Evolutionary conservation across 2,329 filamentous ascomycete genomes (phyloP).

Genomic region (Aspergillus sp.): DNA sequence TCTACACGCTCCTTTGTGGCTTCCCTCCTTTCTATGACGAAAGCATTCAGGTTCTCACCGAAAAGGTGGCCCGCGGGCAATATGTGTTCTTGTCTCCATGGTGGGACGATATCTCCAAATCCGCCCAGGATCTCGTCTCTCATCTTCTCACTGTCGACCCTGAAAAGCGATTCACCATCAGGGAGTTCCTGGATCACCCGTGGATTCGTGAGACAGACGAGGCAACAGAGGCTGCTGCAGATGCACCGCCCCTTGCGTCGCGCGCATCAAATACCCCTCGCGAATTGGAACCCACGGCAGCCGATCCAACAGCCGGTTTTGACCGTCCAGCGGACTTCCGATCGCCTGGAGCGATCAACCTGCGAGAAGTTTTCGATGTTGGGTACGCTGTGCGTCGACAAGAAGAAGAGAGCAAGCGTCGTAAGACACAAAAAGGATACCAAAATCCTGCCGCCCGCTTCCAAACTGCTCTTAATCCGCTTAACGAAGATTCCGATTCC

Average conservation of each 20-base stretch:
- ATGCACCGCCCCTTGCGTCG: slow-evolving; percentile 65
- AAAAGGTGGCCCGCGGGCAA: slow-evolving; percentile 93
- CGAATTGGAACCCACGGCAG: slow-evolving; percentile 48
- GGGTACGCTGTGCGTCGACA: slow-evolving; percentile 96
- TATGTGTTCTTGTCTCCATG: slow-evolving; percentile 97
- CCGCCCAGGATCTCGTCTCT: slow-evolving; percentile 86
- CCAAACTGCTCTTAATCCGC: slow-evolving; percentile 52
- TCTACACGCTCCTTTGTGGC: slow-evolving; percentile 93
- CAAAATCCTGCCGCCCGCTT: slow-evolving; percentile 52
- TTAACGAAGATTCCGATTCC: slow-evolving; percentile 57
- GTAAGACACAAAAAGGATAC: slow-evolving; percentile 73
- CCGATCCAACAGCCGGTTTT: slow-evolving; percentile 37
- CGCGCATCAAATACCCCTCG: slow-evolving; percentile 52
- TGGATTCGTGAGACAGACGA: slow-evolving; percentile 74
- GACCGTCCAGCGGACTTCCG: slow-evolving; percentile 82
- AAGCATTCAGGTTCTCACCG: slow-evolving; percentile 90
- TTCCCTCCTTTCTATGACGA: slow-evolving; percentile 99
- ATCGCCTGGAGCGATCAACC: slow-evolving; percentile 86
- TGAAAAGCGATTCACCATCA: slow-evolving; percentile 88
- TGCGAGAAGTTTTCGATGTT: slow-evolving; percentile 95
- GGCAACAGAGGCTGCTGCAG: slow-evolving; percentile 56
- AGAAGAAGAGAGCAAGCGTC: slow-evolving; percentile 88
- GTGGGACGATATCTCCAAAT: slow-evolving; percentile 98
- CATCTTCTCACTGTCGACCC: slow-evolving; percentile 92
- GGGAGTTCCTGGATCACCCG: slow-evolving; percentile 85